Evolutionary conservation across 2,329 filamentous ascomycete genomes (phyloP), one percentile per base, ranked within the genome.

Genomic region (Fusarium nanum): DNA sequence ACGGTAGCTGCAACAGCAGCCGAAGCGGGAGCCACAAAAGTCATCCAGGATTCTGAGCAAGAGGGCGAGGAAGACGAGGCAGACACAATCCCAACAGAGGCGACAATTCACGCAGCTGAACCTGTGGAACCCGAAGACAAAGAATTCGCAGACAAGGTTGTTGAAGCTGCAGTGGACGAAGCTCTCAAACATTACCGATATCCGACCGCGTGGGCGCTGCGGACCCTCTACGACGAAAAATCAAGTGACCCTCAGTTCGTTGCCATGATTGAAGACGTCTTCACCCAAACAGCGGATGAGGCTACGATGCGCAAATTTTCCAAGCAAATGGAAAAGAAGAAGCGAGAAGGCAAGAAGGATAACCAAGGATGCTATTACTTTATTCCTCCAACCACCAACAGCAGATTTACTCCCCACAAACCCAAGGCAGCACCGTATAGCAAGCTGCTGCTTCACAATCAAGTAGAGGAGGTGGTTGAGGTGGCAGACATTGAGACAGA

Each of bases 141-240:
- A 66, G 83, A 84, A 41, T 76, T 83, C 34, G 81, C 83, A 27
- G 86, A 86, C 71, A 84, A 81, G 73, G 84, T 88, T 28, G 81
- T 91, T 41, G 85, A 88, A 75, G 74, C 78, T 32, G 87, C 87
- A n/a, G 86, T 90, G 30, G 84, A 88, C 12, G 83, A 88, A 73
- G 88, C 88, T 7, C 77, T 91, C 50, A 80, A 82, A 63, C 83
- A 86, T 73, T 82, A 83, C 66, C 86, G 87, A 62, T 90, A 88
- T 75, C 86, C 87, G 56, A 90, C 88, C 11, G 89, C 88, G 4
- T 90, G 85, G 81, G 88, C 88, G 44, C 81, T 91, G 63, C 83
- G 87, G 56, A 85, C 83, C 16, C 81, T 90, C 64, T 90, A 88
- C 76, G 87, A 90, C 69, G 87, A 90, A 74, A 83, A 85, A 64